A percentile compares a stretch with the other conserved stretches of the same genome.
Evolutionary conservation across 768 basidiomycete species (phyloP).

Genomic region (Hypsizygus marmoreus): DNA sequence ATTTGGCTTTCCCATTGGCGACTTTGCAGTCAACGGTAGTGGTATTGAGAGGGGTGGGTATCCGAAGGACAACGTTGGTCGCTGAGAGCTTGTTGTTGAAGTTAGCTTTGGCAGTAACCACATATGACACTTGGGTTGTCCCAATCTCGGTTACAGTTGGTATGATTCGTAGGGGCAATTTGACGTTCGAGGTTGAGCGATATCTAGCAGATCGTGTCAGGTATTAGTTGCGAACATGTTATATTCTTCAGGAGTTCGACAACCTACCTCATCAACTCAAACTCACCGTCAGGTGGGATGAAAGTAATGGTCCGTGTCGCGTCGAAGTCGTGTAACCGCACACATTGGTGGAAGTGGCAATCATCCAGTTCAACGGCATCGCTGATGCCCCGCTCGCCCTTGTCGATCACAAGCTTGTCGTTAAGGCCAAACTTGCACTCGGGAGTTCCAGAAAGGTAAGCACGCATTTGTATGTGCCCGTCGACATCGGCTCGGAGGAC

Average conservation of each 20-base stretch:
- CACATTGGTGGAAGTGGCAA: conserved; percentile 98
- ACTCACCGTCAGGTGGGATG: conserved; percentile 97
- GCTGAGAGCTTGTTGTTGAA: conserved; percentile 93
- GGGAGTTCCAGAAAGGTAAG: conserved; percentile 94
- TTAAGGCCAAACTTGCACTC: conserved; percentile 99
- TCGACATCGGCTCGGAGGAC: conserved; percentile 96
- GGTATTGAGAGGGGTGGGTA: conserved; percentile 96
- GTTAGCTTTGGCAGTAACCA: conserved; percentile 82
- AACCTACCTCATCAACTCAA: conserved; percentile 92
- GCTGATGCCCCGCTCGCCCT: conserved; percentile 62
- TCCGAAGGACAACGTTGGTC: conserved; percentile 87
- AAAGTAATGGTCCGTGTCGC: conserved; percentile 93
- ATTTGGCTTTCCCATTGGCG: conserved; percentile 93
- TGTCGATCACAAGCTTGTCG: conserved; percentile 97
- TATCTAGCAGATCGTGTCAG: conserved; percentile 55
- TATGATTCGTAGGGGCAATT: conserved; percentile 87
- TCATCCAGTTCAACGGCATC: conserved; percentile 96
- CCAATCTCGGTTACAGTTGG: conserved; percentile 93
- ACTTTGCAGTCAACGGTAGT: conserved; percentile 92
- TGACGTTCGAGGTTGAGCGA: conserved; percentile 94
- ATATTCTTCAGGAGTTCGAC: not conserved
- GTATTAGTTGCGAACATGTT: conserved; percentile 2
- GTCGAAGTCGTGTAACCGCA: conserved; percentile 93
- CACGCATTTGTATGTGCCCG: conserved; percentile 97
- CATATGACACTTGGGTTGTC: conserved; percentile 89